A percentile compares a stretch with the other conserved stretches of the same genome.
Evolutionary conservation across 1,284 basidiomycete genomes (phyloP).

Genomic region (Laetiporus sulphureus): DNA sequence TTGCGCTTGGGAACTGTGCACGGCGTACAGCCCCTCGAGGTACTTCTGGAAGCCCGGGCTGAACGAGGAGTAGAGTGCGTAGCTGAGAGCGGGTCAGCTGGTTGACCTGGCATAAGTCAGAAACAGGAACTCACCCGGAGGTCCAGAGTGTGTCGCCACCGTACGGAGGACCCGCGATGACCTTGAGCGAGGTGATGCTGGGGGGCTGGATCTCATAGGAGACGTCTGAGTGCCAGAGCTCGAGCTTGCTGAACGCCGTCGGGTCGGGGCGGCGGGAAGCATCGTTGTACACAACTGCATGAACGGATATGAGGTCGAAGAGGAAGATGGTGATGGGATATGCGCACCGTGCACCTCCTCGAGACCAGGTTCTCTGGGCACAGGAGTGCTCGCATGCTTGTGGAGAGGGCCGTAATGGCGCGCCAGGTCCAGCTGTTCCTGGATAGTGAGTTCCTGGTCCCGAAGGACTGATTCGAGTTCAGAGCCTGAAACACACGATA

Average conservation of each 20-base stretch:
- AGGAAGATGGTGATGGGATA: background rate
- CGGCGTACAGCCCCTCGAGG: constrained; percentile 56
- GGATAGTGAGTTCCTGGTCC: constrained; percentile 62
- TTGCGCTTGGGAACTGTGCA: constrained; percentile 65
- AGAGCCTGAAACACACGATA: background rate
- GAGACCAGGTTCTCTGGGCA: constrained; percentile 62
- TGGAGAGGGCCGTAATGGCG: constrained; percentile 75
- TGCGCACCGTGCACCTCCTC: constrained; percentile 72
- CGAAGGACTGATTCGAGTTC: constrained; percentile 47
- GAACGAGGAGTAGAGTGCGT: constrained; percentile 66
- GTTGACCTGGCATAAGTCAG: constrained; percentile 1
- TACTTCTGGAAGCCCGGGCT: constrained; percentile 63
- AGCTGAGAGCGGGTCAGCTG: constrained; percentile 28
- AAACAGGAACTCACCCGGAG: constrained; percentile 43
- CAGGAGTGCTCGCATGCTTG: constrained; percentile 76
- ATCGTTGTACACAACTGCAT: constrained; percentile 63
- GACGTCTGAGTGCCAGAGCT: constrained; percentile 83
- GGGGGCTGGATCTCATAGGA: constrained; percentile 74
- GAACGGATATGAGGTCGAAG: constrained; percentile 3
- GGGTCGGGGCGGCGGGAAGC: constrained; percentile 63
- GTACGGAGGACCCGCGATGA: constrained; percentile 55
- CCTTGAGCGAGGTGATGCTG: constrained; percentile 62
- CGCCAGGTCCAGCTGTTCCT: constrained; percentile 68
- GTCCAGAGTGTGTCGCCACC: constrained; percentile 71
- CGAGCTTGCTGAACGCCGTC: constrained; percentile 64